Percentiles rank a stretch among this genome's conserved stretches.
These are phyloP conservation scores for Phytopythium litorale DNA, from an alignment of 352 stramenopile genomes.

Conservation along the genomic window DNA sequence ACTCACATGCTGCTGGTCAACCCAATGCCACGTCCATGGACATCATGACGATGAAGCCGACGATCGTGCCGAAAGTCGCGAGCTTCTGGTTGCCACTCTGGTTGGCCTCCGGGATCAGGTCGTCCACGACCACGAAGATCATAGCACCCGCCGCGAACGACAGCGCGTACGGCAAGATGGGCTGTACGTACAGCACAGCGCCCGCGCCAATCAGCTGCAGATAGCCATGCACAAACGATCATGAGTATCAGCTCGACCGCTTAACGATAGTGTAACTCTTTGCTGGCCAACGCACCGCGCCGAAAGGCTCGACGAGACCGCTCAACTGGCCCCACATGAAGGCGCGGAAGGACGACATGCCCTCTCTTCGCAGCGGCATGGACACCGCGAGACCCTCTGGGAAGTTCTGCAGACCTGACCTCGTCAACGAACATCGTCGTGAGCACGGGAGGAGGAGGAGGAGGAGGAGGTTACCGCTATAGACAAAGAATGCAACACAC, in stretches of 20 bases:
- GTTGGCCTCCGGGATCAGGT: constrained; percentile 86
- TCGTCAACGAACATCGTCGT: too few species aligned
- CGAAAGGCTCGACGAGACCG: constrained; percentile 86
- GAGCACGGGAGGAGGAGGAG: background rate
- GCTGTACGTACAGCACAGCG: constrained; percentile 82
- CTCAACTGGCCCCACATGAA: constrained; percentile 91
- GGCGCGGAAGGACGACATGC: constrained; percentile 73
- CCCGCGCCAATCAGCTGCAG: constrained; percentile 74
- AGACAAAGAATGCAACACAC: constrained; percentile 5
- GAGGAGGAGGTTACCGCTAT: background rate
- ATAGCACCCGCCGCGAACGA: constrained; percentile 89
- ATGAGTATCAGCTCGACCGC: background rate
- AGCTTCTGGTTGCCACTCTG: constrained; percentile 89
- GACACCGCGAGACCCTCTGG: constrained; percentile 87
- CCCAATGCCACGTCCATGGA: constrained; percentile 83
- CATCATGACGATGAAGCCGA: constrained; percentile 93
- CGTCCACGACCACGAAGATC: constrained; percentile 92
- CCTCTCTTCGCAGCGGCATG: constrained; percentile 82
- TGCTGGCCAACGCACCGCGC: constrained; percentile 46
- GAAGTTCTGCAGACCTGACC: constrained; percentile 82
- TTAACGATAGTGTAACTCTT: background rate
- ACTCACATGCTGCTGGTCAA: constrained; percentile 15
- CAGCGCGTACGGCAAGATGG: constrained; percentile 88
- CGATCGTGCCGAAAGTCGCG: constrained; percentile 79
- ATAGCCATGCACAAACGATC: background rate